Percentiles rank a stretch among this genome's conserved stretches.
Conservation (phyloP, 139 green algal species). For the Asterochloris erici region DNA sequence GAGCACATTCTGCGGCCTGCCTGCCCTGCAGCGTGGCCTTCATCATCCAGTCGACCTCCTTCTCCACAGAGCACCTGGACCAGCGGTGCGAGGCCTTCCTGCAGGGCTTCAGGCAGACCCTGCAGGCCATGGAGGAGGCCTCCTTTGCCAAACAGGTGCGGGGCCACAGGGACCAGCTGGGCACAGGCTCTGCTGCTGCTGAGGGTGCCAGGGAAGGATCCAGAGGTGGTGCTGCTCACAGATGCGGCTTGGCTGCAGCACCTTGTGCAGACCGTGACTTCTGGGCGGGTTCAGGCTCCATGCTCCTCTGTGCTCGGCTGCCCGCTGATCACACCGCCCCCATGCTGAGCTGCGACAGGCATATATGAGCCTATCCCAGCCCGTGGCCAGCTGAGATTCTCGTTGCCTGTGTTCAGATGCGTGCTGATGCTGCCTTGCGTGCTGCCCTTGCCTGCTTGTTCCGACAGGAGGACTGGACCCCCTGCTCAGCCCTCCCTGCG, state of each 20-base stretch:
- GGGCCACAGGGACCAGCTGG: neutral
- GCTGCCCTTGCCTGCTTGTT: neutral
- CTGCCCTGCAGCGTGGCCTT: slow-evolving; percentile 28
- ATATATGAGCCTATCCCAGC: neutral
- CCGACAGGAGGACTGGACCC: neutral
- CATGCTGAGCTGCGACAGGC: neutral
- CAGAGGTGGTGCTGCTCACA: neutral
- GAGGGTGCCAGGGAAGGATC: neutral
- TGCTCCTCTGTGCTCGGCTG: neutral
- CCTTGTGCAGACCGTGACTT: neutral
- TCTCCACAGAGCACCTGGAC: slow-evolving; percentile 55
- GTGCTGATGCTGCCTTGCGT: too few species aligned
- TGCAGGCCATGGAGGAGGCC: slow-evolving; percentile 6
- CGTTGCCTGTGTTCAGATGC: too few species aligned
- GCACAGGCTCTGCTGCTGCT: neutral
- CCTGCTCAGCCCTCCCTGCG: neutral
- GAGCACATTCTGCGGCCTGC: neutral
- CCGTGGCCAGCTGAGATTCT: neutral
- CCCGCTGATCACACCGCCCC: neutral
- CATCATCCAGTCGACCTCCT: slow-evolving; percentile 61
- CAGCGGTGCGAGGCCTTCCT: slow-evolving; percentile 64
- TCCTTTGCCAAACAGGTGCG: slow-evolving; percentile 6
- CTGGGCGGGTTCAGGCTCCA: neutral
- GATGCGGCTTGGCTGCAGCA: neutral
- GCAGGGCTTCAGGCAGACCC: slow-evolving; percentile 32